Conservation (phyloP, 306 rosid species). For the Ormosia emarginata region DNA sequence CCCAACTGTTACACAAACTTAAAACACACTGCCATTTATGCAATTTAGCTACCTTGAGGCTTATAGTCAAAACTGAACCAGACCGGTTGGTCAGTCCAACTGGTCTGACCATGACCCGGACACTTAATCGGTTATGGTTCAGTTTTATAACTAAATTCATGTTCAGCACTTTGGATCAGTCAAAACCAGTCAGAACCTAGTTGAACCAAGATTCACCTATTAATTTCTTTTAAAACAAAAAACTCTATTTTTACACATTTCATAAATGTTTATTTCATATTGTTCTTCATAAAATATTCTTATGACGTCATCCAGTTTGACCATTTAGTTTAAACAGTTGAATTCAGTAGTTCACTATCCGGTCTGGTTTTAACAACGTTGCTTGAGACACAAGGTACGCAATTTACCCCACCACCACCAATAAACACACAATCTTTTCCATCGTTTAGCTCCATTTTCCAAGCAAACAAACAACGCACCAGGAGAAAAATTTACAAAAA, state of each 20-base stretch:
- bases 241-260: neutral
- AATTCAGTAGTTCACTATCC: neutral
- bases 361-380: neutral
- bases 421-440: neutral
- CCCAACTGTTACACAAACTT: neutral
- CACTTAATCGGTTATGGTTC: neutral
- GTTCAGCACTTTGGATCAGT: neutral
- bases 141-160: neutral
- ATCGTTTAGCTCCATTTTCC: neutral
- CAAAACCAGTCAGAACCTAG: neutral
- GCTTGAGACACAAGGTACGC: neutral
- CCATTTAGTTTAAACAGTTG: neutral
- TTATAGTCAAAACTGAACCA: neutral
- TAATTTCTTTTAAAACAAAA: too few relatives aligned
- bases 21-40: neutral
- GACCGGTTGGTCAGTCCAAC: neutral
- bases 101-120: neutral
- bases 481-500: neutral
- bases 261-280: neutral
- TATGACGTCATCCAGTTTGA: neutral
- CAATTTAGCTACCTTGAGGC: neutral
- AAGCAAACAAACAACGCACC: neutral
- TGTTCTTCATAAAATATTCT: too few relatives aligned
- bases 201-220: neutral
- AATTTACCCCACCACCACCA: neutral